Conservation (phyloP, 2,329 filamentous ascomycete genomes). For the Fusarium drepaniforme region DNA sequence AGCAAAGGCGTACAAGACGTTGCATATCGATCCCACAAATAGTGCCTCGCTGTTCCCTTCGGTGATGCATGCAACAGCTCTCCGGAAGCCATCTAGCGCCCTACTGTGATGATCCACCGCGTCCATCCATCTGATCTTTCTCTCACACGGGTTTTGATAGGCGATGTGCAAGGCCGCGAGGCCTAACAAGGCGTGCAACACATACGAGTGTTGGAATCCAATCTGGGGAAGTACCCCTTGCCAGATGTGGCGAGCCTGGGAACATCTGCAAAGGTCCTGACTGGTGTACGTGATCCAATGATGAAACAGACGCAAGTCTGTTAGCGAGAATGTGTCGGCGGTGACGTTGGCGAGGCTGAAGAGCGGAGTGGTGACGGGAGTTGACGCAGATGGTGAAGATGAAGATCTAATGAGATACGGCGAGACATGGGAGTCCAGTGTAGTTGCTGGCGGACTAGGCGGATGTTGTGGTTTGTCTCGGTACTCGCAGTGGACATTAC, state of each 20-base stretch:
- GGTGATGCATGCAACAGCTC: neutral
- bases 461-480: neutral
- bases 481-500: neutral
- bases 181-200: neutral
- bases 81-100: neutral
- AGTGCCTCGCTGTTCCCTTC: neutral
- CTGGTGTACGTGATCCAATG: neutral
- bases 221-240: neutral
- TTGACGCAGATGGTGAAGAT: neutral
- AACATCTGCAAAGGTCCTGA: neutral
- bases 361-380: neutral
- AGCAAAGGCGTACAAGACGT: neutral
- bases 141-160: neutral
- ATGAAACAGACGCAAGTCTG: neutral
- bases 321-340: neutral
- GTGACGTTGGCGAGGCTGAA: neutral
- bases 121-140: neutral
- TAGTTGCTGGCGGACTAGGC: too few species aligned
- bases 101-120: neutral
- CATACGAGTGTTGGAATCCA: neutral
- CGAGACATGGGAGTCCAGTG: too few species aligned
- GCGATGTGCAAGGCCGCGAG: neutral
- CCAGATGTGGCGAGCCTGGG: neutral
- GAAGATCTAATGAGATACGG: neutral
- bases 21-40: neutral